These are phyloP conservation scores for Pseudomassariella vexata DNA, from an alignment of 2,329 filamentous ascomycete species.

Conservation along the genomic window DNA sequence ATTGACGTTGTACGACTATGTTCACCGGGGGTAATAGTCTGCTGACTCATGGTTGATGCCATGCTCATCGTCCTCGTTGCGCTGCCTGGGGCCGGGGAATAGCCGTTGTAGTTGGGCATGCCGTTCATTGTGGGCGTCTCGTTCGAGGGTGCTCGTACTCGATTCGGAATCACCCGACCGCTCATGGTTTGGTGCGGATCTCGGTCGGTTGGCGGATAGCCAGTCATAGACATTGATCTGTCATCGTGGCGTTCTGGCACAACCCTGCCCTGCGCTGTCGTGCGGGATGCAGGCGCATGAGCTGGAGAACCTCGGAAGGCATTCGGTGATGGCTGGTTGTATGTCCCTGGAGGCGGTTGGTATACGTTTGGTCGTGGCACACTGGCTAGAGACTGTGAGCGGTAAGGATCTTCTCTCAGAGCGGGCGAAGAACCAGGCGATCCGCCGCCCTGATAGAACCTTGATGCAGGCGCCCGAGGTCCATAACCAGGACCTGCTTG, in stretches of 20 bases:
- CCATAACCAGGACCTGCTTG: slow-evolving; percentile 36
- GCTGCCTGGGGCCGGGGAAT: slow-evolving; percentile 41
- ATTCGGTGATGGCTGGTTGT: slow-evolving; percentile 62
- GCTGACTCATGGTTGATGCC: slow-evolving; percentile 50
- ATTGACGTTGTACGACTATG: slow-evolving; percentile 77
- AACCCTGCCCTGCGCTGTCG: slow-evolving; percentile 84
- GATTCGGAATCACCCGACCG: slow-evolving; percentile 81
- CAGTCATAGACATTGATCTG: slow-evolving; percentile 92
- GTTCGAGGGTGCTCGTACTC: slow-evolving; percentile 40
- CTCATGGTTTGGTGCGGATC: slow-evolving; percentile 89
- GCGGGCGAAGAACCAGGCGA: slow-evolving; percentile 54
- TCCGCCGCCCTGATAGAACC: slow-evolving; percentile 55
- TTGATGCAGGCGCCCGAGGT: slow-evolving; percentile 43
- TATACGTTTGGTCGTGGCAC: slow-evolving; percentile 69
- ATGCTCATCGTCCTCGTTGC: slow-evolving; percentile 58
- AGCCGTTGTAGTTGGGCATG: slow-evolving; percentile 30
- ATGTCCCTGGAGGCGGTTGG: slow-evolving; percentile 55
- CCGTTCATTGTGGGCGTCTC: slow-evolving; percentile 31
- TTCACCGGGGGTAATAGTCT: slow-evolving; percentile 36
- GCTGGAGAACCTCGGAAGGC: slow-evolving; percentile 76
- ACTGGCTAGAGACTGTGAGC: slow-evolving; percentile 88
- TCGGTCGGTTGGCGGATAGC: slow-evolving; percentile 66
- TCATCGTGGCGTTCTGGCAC: slow-evolving; percentile 91
- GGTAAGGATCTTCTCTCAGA: slow-evolving; percentile 77
- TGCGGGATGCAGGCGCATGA: slow-evolving; percentile 58